Evolutionary conservation across 2,329 filamentous ascomycete genomes (phyloP).

Genomic region (Macrophomina phaseolina): DNA sequence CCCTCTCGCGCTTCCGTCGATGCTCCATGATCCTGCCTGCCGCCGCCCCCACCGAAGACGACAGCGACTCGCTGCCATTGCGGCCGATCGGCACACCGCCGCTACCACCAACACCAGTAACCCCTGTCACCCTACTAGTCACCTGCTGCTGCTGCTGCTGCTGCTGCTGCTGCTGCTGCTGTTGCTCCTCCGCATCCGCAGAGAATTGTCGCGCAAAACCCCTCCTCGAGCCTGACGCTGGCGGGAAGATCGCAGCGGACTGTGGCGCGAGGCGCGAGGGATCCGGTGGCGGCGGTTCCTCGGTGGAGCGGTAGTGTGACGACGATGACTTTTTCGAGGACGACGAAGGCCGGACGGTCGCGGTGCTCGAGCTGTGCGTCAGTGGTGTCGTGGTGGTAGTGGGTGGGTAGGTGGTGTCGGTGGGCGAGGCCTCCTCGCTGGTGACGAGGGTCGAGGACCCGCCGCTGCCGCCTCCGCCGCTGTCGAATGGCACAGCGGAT

Average conservation of each 20-base stretch:
- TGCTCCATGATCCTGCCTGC: slow-evolving; percentile 35
- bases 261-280: slow-evolving; percentile 68
- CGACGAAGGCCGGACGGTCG: background rate
- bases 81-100: background rate
- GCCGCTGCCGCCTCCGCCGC: background rate
- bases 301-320: background rate
- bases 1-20: slow-evolving; percentile 56
- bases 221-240: slow-evolving; percentile 31
- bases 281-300: slow-evolving; percentile 29
- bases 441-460: background rate
- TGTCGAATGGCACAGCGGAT: background rate
- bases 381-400: background rate
- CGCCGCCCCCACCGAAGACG: slow-evolving; percentile 35
- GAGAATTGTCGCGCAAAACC: slow-evolving; percentile 45
- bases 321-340: background rate
- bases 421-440: background rate
- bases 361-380: slow-evolving; percentile 19
- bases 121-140: background rate
- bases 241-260: slow-evolving; percentile 77
- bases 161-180: slow-evolving; percentile 30
- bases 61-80: background rate
- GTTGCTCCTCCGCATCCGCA: slow-evolving; percentile 8
- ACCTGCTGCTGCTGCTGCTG: slow-evolving; percentile 32
- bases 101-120: background rate
- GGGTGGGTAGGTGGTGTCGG: background rate